These are phyloP conservation scores for Lactarius pseudohatsudake DNA, from an alignment of 768 basidiomycete species.

Conservation along the genomic window DNA sequence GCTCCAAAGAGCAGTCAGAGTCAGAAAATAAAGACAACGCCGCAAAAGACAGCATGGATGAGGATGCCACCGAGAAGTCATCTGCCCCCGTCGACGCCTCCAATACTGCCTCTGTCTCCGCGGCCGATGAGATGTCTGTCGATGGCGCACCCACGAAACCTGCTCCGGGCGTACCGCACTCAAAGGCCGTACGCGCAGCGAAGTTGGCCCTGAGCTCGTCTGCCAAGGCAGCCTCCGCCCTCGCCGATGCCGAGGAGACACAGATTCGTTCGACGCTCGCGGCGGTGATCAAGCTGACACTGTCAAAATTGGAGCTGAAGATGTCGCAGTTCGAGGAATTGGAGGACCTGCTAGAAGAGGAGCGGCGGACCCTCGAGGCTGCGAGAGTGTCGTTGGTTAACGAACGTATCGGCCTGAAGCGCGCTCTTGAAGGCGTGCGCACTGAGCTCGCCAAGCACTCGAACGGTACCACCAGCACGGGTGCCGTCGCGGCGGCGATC, in stretches of 20 bases:
- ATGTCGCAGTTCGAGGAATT: conserved; percentile 93
- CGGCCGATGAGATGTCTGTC: conserved; percentile 47
- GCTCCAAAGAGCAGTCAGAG: conserved; percentile 34
- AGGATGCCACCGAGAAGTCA: conserved; percentile 22
- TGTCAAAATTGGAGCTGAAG: conserved; percentile 91
- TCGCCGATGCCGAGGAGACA: conserved; percentile 80
- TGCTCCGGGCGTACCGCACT: conserved; percentile 54
- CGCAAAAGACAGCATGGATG: conserved; percentile 34
- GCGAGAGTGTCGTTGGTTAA: conserved; percentile 75
- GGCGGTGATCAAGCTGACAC: conserved; percentile 78
- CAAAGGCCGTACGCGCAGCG: conserved; percentile 80
- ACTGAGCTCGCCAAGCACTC: conserved; percentile 59
- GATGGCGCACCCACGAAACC: conserved; percentile 43
- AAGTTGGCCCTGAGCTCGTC: conserved; percentile 87
- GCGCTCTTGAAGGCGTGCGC: conserved; percentile 66
- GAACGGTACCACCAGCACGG: conserved; percentile 35
- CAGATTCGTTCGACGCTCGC: conserved; percentile 79
- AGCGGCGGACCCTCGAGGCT: conserved; percentile 81
- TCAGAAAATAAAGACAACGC: conserved; percentile 42
- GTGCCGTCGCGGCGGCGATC: conserved; percentile 35
- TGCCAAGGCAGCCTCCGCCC: conserved; percentile 73
- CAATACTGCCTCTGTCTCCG: conserved; percentile 25
- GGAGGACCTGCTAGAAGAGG: conserved; percentile 89
- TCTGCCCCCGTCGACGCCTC: conserved; percentile 26
- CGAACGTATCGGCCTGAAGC: conserved; percentile 73